Evolutionary conservation across 495 filamentous ascomycete species (phyloP).

Genomic region (Glarea lozoyensis): DNA sequence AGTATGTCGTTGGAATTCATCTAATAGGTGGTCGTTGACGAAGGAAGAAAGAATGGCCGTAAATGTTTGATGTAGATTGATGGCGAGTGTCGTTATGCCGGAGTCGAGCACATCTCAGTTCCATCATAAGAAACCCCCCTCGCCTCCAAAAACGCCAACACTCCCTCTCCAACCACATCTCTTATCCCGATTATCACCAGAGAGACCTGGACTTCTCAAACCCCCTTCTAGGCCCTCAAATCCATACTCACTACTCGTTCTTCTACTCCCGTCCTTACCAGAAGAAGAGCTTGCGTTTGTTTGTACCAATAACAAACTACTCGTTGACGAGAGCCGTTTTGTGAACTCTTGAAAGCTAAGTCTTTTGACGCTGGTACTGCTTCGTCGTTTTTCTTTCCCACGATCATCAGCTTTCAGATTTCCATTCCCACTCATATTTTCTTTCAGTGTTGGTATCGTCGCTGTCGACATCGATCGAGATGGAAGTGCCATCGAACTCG

Average conservation of each 20-base stretch:
- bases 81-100: too few relatives aligned
- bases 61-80: too few relatives aligned
- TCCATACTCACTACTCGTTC: slow-evolving; percentile 37
- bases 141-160: slow-evolving; percentile 20
- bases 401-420: slow-evolving; percentile 6
- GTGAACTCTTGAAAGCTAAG: slow-evolving; percentile 47
- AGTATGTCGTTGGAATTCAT: too few relatives aligned
- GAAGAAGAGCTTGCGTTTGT: slow-evolving; percentile 29
- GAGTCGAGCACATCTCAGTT: too few relatives aligned
- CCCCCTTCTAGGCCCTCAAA: slow-evolving; percentile 28
- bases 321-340: slow-evolving; percentile 40
- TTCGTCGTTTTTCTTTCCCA: slow-evolving; percentile 29
- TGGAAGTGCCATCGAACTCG: slow-evolving; percentile 13
- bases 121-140: slow-evolving; percentile 23
- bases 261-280: slow-evolving; percentile 12
- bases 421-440: background rate
- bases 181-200: slow-evolving; percentile 15
- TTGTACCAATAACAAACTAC: slow-evolving; percentile 43
- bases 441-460: slow-evolving; percentile 9
- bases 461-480: slow-evolving; percentile 17
- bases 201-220: background rate
- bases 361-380: slow-evolving; percentile 35
- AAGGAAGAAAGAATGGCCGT: too few relatives aligned
- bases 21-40: too few relatives aligned
- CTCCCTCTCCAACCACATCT: slow-evolving; percentile 22